A percentile compares a stretch with the other conserved stretches of the same genome.
Evolutionary conservation across 139 green algal species (phyloP).

Genomic region (Micractinium sp.): DNA sequence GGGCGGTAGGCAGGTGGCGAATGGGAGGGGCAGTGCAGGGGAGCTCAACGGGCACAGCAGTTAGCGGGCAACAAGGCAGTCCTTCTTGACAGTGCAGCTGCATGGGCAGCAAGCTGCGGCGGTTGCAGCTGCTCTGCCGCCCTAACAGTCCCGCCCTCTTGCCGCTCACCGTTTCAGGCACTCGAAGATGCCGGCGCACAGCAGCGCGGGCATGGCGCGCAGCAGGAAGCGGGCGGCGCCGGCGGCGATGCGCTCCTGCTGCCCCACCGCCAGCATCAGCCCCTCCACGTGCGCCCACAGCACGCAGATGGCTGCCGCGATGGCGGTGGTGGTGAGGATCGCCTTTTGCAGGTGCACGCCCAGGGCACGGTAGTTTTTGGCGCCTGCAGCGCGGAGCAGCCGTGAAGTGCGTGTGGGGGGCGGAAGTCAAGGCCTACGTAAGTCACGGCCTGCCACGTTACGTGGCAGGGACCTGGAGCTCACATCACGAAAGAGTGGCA

Average conservation of each 20-base stretch:
- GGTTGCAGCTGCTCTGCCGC: background rate
- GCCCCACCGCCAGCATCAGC: conserved; percentile 60
- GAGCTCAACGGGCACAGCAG: no score
- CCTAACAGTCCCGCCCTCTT: background rate
- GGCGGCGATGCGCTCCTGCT: conserved; percentile 53
- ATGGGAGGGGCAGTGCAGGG: no score
- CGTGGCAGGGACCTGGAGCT: no score
- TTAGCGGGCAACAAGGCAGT: no score
- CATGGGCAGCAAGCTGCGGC: no score
- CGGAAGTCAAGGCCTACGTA: no score
- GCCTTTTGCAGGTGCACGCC: conserved; percentile 69
- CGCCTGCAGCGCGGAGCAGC: conserved; percentile 4
- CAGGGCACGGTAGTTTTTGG: conserved; percentile 65
- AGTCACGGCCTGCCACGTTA: no score
- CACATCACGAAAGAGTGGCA: no score
- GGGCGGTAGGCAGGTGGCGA: no score
- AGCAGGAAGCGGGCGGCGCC: conserved; percentile 55
- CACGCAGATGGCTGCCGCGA: conserved; percentile 46
- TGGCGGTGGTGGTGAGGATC: conserved; percentile 62
- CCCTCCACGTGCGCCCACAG: conserved; percentile 62
- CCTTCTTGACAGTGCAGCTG: no score
- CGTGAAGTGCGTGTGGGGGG: background rate
- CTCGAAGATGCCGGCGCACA: conserved; percentile 46
- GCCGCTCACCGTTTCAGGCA: conserved; percentile 46
- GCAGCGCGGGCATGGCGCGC: conserved; percentile 53